Percentiles rank a stretch among this genome's conserved stretches.
Evolutionary conservation across 768 basidiomycete genomes (phyloP).

Genomic region (Boletus bicolor): DNA sequence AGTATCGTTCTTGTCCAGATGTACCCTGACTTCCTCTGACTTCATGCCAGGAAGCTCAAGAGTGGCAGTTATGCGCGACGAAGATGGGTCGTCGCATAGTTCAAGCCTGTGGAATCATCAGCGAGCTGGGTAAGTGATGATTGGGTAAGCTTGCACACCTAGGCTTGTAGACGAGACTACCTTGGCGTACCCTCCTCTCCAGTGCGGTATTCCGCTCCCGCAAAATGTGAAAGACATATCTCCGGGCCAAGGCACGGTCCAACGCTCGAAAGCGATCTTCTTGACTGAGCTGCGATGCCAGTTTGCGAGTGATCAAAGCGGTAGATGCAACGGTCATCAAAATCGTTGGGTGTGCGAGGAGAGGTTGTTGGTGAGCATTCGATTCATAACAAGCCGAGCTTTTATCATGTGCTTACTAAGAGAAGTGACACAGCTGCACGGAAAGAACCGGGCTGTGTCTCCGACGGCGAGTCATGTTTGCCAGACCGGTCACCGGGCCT

Average conservation of each 20-base stretch:
- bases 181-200: constrained; percentile 23
- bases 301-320: constrained; percentile 19
- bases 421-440: too few relatives aligned
- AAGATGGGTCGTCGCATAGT: constrained; percentile 36
- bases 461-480: too few relatives aligned
- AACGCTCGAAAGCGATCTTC: constrained; percentile 31
- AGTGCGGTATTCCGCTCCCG: constrained; percentile 18
- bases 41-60: constrained; percentile 42
- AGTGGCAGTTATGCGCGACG: constrained; percentile 32
- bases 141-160: constrained; percentile 20
- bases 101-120: constrained; percentile 34
- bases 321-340: constrained; percentile 27
- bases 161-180: constrained; percentile 32
- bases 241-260: constrained; percentile 31
- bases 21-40: constrained; percentile 33
- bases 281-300: constrained; percentile 22
- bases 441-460: too few relatives aligned
- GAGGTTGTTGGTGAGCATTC: background rate
- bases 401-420: background rate
- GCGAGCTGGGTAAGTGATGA: background rate
- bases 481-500: background rate
- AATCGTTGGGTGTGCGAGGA: background rate
- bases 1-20: constrained; percentile 27
- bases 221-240: constrained; percentile 26
- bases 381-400: background rate